A percentile compares a stretch with the other conserved stretches of the same genome.
phyloP scores from a whole-genome alignment of 2,329 filamentous ascomycete genomes.

The Fusarium begoniae region DNA sequence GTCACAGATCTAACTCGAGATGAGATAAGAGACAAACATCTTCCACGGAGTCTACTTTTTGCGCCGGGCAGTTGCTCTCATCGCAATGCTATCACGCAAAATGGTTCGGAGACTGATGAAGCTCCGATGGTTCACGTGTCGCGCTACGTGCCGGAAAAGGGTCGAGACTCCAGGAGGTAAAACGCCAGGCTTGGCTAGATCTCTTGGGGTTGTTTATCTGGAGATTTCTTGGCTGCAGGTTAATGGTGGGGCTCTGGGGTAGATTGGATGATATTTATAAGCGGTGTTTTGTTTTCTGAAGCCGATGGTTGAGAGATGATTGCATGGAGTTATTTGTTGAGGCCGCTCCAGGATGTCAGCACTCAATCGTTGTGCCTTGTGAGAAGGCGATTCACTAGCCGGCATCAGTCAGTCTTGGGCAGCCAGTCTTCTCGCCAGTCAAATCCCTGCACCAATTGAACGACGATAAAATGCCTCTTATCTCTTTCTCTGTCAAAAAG shows the following conservation, averaged over 20 bases:
- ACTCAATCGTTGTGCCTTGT: not conserved
- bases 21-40: not conserved
- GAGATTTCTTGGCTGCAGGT: not conserved
- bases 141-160: not conserved
- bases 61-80: not conserved
- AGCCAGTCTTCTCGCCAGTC: no score
- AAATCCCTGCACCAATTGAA: accelerated
- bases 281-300: not conserved
- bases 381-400: not conserved
- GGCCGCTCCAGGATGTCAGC: not conserved
- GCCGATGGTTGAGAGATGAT: not conserved
- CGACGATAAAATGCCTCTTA: not conserved
- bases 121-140: conserved; percentile 16
- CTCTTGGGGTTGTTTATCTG: not conserved
- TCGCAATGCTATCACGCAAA: not conserved
- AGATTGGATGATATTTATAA: not conserved
- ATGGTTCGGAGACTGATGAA: conserved; percentile 19
- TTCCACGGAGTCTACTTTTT: conserved; percentile 23
- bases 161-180: not conserved
- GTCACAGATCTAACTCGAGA: not conserved
- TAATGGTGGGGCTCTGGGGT: not conserved
- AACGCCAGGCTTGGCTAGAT: conserved; percentile 3
- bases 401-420: not conserved
- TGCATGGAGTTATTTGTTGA: not conserved
- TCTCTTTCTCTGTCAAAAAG: not conserved